phyloP scores from a whole-genome alignment of 371 early-diverging fungal species.

The Mucor irregularis region DNA sequence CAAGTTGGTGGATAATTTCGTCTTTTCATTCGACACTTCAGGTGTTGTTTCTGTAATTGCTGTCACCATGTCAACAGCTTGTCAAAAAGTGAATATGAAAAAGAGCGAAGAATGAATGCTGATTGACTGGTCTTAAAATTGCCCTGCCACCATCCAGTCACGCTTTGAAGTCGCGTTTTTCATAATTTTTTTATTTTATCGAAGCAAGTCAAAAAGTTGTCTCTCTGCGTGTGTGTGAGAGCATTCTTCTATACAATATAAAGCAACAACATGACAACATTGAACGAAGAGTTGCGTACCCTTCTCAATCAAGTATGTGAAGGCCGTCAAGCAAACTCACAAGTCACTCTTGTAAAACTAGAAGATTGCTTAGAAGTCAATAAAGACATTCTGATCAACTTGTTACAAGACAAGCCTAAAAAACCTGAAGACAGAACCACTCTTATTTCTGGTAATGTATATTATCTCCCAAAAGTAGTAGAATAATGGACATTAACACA shows the following conservation, averaged over 20 bases:
- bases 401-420: conserved; percentile 42
- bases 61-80: neutral
- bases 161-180: neutral
- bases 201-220: neutral
- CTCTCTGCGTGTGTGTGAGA: neutral
- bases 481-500: neutral
- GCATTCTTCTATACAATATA: neutral
- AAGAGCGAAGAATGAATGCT: neutral
- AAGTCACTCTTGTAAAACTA: conserved; percentile 1
- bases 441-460: conserved; percentile 51
- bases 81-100: neutral
- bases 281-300: conserved; percentile 11
- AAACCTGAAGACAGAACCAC: conserved; percentile 39
- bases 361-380: conserved; percentile 4
- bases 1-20: conserved; percentile 20
- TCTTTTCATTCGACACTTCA: neutral
- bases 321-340: neutral
- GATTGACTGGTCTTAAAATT: no score
- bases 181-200: neutral
- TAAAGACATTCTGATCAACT: conserved; percentile 8
- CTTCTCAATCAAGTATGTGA: conserved; percentile 18
- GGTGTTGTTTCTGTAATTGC: neutral
- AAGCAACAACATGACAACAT: conserved; percentile 5
- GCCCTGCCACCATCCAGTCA: conserved; percentile 7
- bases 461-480: no score